Percentiles rank a stretch among this genome's conserved stretches.
Evolutionary conservation across 345 rosid genomes (phyloP).

Genomic region (Erucastrum elatum): DNA sequence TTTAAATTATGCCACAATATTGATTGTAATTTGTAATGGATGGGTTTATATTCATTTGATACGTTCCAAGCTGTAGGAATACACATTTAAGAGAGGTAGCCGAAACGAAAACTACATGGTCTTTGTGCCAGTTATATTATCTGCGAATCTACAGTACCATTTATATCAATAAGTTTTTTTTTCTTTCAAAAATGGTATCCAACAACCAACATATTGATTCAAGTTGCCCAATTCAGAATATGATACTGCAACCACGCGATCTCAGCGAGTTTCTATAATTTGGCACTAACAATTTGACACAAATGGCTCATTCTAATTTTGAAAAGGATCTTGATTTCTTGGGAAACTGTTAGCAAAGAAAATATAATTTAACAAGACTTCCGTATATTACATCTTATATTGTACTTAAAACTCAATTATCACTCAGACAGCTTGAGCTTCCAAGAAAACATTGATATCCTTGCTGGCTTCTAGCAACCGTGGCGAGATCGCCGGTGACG

Average conservation of each 20-base stretch:
- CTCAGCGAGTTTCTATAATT: background rate
- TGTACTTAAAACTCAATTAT: background rate
- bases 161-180: background rate
- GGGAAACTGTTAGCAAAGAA: background rate
- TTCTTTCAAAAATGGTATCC: background rate
- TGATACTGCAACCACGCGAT: no score
- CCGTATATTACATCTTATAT: background rate
- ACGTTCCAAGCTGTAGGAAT: slow-evolving; percentile 6
- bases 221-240: no score
- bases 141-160: background rate
- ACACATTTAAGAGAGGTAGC: slow-evolving; percentile 23
- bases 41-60: slow-evolving; percentile 8
- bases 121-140: slow-evolving; percentile 26
- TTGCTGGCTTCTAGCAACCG: slow-evolving; percentile 55
- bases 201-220: background rate
- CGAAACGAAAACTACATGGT: slow-evolving; percentile 26
- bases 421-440: slow-evolving; percentile 64
- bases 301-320: background rate
- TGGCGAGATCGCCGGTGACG: slow-evolving; percentile 67
- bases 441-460: slow-evolving; percentile 60
- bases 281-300: background rate
- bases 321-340: background rate
- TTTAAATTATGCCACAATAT: background rate
- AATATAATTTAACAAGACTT: slow-evolving; percentile 10
- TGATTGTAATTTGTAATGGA: slow-evolving; percentile 3